Conservation (phyloP, 495 filamentous ascomycete genomes). For the Glonium stellatum region DNA sequence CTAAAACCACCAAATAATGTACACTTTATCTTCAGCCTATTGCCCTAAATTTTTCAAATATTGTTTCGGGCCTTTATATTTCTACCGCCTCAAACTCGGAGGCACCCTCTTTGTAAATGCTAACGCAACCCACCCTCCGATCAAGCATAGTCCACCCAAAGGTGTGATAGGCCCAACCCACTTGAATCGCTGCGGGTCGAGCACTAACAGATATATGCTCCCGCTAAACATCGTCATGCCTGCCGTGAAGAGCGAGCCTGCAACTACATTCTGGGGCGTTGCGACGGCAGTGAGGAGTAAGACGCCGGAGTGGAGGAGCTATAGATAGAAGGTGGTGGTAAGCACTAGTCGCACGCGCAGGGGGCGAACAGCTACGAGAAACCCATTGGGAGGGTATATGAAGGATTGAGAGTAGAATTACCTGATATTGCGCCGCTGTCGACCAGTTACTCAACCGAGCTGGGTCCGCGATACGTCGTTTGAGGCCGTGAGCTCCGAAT, state of each 20-base stretch:
- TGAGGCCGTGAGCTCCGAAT: slow-evolving; percentile 59
- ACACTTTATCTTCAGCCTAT: too few species aligned
- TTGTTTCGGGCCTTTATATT: too few species aligned
- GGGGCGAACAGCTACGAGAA: not conserved
- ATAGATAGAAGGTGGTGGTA: slow-evolving; percentile 1
- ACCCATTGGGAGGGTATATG: not conserved
- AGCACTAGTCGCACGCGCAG: not conserved
- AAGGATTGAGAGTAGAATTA: slow-evolving; percentile 17
- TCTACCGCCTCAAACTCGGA: slow-evolving; percentile 1
- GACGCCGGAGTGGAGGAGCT: slow-evolving; percentile 54
- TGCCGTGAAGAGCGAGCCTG: slow-evolving; percentile 36
- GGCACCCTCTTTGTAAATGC: slow-evolving; percentile 35
- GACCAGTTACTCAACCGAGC: slow-evolving; percentile 45
- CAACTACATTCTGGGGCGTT: slow-evolving; percentile 38
- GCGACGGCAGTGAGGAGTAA: slow-evolving; percentile 46
- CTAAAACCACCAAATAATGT: too few species aligned
- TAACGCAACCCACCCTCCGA: slow-evolving; percentile 50
- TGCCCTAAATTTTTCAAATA: too few species aligned
- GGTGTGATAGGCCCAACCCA: slow-evolving; percentile 54
- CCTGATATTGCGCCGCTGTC: slow-evolving; percentile 59
- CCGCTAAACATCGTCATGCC: slow-evolving; percentile 53
- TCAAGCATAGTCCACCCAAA: slow-evolving; percentile 52
- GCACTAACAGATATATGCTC: slow-evolving; percentile 51
- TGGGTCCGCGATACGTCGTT: slow-evolving; percentile 50
- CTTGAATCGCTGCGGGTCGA: slow-evolving; percentile 50